Conservation (phyloP, 2,329 filamentous ascomycete genomes). For the Tolypocladium sp. region DNA sequence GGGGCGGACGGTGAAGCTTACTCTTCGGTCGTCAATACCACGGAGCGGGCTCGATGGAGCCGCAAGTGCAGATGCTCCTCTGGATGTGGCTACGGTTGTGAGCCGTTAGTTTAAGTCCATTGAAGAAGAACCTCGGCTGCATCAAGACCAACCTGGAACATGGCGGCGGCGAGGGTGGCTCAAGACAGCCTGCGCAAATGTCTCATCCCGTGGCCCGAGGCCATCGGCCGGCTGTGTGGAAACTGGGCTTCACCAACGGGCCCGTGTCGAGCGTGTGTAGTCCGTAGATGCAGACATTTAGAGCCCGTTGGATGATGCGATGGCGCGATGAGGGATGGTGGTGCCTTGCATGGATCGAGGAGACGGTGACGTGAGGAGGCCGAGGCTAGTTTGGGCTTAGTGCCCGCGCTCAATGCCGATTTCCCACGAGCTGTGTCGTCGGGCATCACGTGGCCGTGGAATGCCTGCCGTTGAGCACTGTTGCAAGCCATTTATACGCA, state of each 20-base stretch:
- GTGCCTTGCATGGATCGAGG: neutral
- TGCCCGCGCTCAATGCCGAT: neutral
- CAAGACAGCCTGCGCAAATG: neutral
- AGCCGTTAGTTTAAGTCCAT: neutral
- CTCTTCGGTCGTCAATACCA: constrained; percentile 73
- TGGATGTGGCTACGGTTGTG: constrained; percentile 45
- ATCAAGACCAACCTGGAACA: constrained; percentile 8
- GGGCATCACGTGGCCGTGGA: neutral
- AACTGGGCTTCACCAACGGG: neutral
- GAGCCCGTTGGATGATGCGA: neutral
- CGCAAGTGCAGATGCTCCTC: constrained; percentile 70
- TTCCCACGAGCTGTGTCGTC: neutral
- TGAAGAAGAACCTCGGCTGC: neutral
- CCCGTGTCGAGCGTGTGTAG: no score
- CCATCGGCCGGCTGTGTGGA: neutral
- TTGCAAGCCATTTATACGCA: neutral
- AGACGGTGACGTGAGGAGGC: neutral
- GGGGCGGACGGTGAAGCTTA: constrained; percentile 23
- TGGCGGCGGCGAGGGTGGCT: constrained; percentile 1
- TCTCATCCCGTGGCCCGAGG: neutral
- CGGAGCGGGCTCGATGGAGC: constrained; percentile 73
- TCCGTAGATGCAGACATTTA: no score
- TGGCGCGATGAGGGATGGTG: neutral
- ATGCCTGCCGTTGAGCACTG: neutral
- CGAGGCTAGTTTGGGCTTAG: neutral